Percentiles rank a stretch among this genome's conserved stretches.
phyloP scores from a whole-genome alignment of 2,329 filamentous ascomycete species.

The Paraphaeosphaeria sporulosa region DNA sequence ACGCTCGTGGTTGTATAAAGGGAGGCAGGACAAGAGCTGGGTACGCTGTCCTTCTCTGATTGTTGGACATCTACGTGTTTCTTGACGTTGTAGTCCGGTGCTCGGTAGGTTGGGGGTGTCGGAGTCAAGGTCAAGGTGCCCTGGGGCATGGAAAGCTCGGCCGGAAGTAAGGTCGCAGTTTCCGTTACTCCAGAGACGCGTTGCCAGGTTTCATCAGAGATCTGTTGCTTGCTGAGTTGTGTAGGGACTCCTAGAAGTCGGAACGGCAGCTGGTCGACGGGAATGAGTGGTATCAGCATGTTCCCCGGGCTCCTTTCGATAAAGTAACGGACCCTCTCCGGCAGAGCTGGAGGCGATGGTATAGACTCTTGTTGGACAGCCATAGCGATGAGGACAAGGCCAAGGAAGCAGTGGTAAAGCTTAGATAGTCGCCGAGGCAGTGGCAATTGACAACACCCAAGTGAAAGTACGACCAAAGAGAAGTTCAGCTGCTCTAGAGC shows the following conservation, averaged over 20 bases:
- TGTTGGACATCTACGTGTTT: not conserved
- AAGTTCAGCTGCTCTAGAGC: not conserved
- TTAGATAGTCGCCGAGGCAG: not conserved
- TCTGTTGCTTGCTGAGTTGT: conserved; percentile 38
- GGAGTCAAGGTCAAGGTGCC: not conserved
- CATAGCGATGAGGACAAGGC: conserved; percentile 15
- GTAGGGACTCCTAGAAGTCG: conserved; percentile 49
- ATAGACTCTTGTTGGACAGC: conserved; percentile 2
- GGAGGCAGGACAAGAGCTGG: not conserved
- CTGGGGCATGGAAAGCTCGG: not conserved
- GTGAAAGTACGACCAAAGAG: not conserved
- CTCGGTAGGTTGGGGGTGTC: not conserved
- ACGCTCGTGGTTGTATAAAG: not conserved
- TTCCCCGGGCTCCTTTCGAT: conserved; percentile 46
- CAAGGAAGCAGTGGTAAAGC: not conserved
- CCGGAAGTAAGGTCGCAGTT: conserved; percentile 15
- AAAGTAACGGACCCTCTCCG: conserved; percentile 43
- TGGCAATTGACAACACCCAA: not conserved
- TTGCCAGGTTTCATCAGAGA: conserved; percentile 35
- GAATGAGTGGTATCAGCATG: conserved; percentile 50
- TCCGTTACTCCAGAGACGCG: conserved; percentile 27
- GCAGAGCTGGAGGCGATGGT: conserved; percentile 11
- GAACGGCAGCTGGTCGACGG: conserved; percentile 54
- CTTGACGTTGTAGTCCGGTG: conserved; percentile 12
- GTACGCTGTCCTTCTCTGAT: not conserved